These are phyloP conservation scores for Pseudopithomyces chartarum DNA, from an alignment of 2,329 filamentous ascomycete species.

Conservation along the genomic window DNA sequence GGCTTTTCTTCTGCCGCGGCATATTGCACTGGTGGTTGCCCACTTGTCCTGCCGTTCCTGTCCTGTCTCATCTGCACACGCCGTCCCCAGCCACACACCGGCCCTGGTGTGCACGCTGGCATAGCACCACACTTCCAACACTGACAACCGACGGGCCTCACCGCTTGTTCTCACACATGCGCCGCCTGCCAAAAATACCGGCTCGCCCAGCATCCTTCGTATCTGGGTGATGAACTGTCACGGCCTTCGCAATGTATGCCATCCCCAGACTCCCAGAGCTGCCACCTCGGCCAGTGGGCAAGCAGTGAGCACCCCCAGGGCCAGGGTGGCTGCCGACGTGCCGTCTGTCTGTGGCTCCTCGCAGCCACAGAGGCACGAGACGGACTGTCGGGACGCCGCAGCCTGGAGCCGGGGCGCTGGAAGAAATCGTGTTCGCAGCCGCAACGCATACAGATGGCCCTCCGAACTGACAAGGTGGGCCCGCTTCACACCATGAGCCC, in stretches of 20 bases:
- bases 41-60: conserved; percentile 11
- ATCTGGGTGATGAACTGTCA: conserved; percentile 31
- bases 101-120: conserved; percentile 10
- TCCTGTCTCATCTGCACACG: background rate
- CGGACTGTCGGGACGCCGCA: conserved; percentile 31
- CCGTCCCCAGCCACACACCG: conserved; percentile 9
- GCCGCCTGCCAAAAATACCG: conserved; percentile 36
- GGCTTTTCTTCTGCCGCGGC: conserved; percentile 10
- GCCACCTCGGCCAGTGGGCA: too few species aligned
- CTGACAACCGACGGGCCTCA: conserved; percentile 27
- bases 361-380: conserved; percentile 24
- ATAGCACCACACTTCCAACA: conserved; percentile 6
- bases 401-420: conserved; percentile 33
- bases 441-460: conserved; percentile 24
- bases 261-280: conserved; percentile 24
- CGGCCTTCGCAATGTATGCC: conserved; percentile 26
- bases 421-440: conserved; percentile 36
- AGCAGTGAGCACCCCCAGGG: too few species aligned
- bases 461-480: conserved; percentile 19
- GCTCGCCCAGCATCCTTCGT: conserved; percentile 26
- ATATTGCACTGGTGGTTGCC: conserved; percentile 10
- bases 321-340: conserved; percentile 18
- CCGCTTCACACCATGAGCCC: conserved; percentile 24
- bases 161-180: conserved; percentile 35
- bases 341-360: conserved; percentile 28